Evolutionary conservation across 23 red algal species (phyloP), one percentile per base, ranked within the genome.

Genomic region (Agarophyton chilense): DNA sequence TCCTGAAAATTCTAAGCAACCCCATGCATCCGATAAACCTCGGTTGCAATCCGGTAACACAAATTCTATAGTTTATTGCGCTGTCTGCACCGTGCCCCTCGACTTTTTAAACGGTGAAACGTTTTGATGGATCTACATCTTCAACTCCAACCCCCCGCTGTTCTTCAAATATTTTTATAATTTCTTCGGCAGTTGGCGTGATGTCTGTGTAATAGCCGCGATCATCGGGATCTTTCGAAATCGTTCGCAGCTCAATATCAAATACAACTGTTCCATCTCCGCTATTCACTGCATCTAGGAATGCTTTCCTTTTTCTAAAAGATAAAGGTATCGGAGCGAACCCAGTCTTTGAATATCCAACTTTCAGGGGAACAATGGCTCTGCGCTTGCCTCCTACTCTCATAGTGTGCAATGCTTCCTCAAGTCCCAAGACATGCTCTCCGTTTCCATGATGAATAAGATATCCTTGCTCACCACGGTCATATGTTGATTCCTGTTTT

Each of bases 401-500:
- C 97, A 99, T 99, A 17, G 77, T 81, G 39, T 99, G 93, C 12
- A 99, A n/a, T 21, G 84, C 91, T 79, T 95, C 93, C 56, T 99
- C 97, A 19, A 99, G 36, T 22, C 97, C 97, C 18, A 84, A 86
- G 3, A 99, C 91, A 33, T 81, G 92, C 25, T 86, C 75, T 6
- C 97, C 97, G 45, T 94, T 92, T 1, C 97, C 97, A 83, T 99
- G 97, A 32, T 94, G 90, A 35, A 99, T 82, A 38, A 94, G 55
- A 38, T 93, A 95, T 34, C 83, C 90, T 53, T 75, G 32, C 17
- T 92, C 55, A 14, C 73, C 61, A 35, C 63, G 79, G 1, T 77
- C 75, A 58, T 90, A 77, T 10, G 90, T 85, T 4, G 79, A 78
- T 18, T 94, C 90, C 17, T 78, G 77, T 52, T 85, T 70, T 22